phyloP scores from a whole-genome alignment of 345 rosid species.

The Anacardium occidentale region DNA sequence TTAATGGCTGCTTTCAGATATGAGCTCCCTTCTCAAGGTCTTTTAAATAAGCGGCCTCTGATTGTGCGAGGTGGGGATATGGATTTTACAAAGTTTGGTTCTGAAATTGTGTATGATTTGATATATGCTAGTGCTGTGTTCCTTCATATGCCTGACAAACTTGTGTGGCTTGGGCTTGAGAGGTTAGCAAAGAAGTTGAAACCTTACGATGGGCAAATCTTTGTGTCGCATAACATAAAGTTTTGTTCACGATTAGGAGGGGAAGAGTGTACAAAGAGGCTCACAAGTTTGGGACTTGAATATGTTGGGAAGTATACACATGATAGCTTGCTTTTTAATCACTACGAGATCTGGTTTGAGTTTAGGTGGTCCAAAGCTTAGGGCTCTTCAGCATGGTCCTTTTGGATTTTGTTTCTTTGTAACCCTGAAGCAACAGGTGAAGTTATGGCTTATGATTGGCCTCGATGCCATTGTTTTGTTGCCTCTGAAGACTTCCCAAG shows the following conservation, averaged over 20 bases:
- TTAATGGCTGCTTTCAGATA: conserved; percentile 90
- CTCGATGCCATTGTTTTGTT: background rate
- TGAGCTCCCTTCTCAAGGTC: conserved; percentile 96
- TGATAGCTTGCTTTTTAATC: conserved; percentile 90
- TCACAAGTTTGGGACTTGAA: conserved; percentile 72
- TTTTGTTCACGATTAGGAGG: conserved; percentile 84
- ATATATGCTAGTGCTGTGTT: conserved; percentile 97
- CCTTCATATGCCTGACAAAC: conserved; percentile 94
- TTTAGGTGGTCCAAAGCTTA: conserved; percentile 58
- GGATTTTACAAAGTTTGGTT: conserved; percentile 80
- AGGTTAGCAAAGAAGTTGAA: conserved; percentile 64
- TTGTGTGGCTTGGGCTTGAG: conserved; percentile 92
- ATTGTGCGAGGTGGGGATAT: conserved; percentile 86
- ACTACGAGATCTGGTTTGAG: conserved; percentile 93
- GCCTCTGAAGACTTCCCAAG: background rate
- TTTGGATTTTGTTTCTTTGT: conserved; percentile 6
- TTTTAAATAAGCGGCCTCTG: conserved; percentile 73
- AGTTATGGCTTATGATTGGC: background rate
- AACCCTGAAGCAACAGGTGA: background rate
- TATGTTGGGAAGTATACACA: conserved; percentile 73
- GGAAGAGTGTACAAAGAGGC: conserved; percentile 74
- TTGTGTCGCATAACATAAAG: conserved; percentile 90
- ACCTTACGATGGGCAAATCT: conserved; percentile 79
- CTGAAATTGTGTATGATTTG: conserved; percentile 59
- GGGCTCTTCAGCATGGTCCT: conserved; percentile 2